Base-by-base conservation (phyloP, 768 basidiomycete species). In the Naganishia randhawae region DNA sequence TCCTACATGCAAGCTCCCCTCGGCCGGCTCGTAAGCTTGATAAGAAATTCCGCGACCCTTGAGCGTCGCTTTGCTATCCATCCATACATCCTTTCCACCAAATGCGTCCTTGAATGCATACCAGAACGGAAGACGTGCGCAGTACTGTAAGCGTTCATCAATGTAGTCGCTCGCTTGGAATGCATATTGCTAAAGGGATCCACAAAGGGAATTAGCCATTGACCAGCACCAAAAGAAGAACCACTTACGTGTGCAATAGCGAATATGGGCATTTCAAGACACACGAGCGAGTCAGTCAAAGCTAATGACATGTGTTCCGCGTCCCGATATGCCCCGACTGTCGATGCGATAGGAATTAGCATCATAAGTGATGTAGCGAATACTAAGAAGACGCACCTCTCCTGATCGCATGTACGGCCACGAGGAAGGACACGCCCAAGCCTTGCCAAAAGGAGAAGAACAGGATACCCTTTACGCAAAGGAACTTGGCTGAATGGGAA, bases 401-500 rank as follows among this genome's bases (percentile, higher is more conserved):
- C 39, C 83, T 86, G 77, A 98, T 90, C 57, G 83, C 84, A 10
- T 88, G 85, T 0, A 88, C 83, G 1, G 92, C 89, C 53, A 94
- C 95, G n/a, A 97, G 84, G 73, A 90, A 85, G 33, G 92, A 93
- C 57, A 99, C 85, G 52, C 75, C 85, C 57, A 95, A 85, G 25
- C 89, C 87, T 78, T 99, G 96, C 96, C 96, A 99, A 82, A 99
- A 99, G 1, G 91, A 93, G 80, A 96, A 95, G 84, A 97, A 97
- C 25, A 99, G 84, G 72, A 99, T 92, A 51, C 95, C 95, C 78
- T 99, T 99, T 73, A 99, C 93, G 77, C 93, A 99, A 31, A 98
- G 87, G 81, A 99, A 99, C 80, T 99, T 99, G 2, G 96, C 95
- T 81, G 68, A 63, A 54, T 9, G 37, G 14, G 7, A 29, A 27